A percentile compares a stretch with the other conserved stretches of the same genome.
Conservation (phyloP, 345 rosid genomes). For the Hevea brasiliensis region DNA sequence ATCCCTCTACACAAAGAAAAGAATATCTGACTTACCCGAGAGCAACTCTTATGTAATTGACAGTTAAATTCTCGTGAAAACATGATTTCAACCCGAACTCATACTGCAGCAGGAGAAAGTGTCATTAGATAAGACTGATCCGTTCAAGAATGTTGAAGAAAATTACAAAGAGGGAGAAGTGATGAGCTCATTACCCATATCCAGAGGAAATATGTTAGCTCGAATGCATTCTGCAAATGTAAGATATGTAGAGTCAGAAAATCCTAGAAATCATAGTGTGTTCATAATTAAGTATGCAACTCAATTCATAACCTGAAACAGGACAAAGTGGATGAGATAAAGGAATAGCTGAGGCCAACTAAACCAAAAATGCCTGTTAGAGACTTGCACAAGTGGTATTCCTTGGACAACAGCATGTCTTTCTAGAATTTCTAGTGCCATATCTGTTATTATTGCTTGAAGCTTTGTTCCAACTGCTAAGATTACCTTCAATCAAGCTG, state of each 20-base stretch:
- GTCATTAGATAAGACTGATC: background rate
- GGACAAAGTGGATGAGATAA: constrained; percentile 78
- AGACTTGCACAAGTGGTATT: constrained; percentile 89
- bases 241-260: constrained; percentile 20
- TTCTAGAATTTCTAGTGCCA: constrained; percentile 91
- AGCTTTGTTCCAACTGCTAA: constrained; percentile 89
- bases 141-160: constrained; percentile 7
- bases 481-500: constrained; percentile 52
- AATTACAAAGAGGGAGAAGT: constrained; percentile 1
- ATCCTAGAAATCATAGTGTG: background rate
- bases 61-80: constrained; percentile 54
- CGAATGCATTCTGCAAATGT: constrained; percentile 79
- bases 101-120: constrained; percentile 51
- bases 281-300: background rate
- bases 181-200: constrained; percentile 59
- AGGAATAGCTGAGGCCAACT: constrained; percentile 71
- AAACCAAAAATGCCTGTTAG: constrained; percentile 87
- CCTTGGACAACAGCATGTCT: constrained; percentile 93
- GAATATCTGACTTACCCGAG: constrained; percentile 59
- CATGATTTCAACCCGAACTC: constrained; percentile 89
- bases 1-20: no score
- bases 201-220: constrained; percentile 94
- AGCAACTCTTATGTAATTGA: constrained; percentile 44
- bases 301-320: constrained; percentile 61
- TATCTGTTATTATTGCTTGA: constrained; percentile 72